Evolutionary conservation across 2,329 filamentous ascomycete species (phyloP).

Genomic region (Phoma sp.): DNA sequence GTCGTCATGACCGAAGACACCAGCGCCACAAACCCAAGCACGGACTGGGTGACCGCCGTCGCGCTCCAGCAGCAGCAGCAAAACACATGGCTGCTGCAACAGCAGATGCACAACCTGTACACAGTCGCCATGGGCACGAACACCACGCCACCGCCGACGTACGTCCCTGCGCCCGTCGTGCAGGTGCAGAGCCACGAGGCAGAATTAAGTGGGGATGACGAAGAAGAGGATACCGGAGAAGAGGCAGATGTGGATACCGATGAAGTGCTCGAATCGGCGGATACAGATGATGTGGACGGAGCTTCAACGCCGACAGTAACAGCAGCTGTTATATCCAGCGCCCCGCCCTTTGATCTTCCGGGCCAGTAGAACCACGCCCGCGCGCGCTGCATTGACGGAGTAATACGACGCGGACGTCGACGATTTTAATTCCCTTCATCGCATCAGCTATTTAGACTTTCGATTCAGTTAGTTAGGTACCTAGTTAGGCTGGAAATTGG

Average conservation of each 20-base stretch:
- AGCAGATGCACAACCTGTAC: slow-evolving; percentile 10
- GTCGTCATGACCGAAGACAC: slow-evolving; percentile 16
- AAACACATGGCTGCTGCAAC: slow-evolving; percentile 5
- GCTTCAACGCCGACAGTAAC: neutral
- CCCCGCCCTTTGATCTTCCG: no score
- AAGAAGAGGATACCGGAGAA: slow-evolving; percentile 26
- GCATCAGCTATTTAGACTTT: no score
- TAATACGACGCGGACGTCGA: no score
- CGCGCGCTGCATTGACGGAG: no score
- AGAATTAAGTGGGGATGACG: neutral
- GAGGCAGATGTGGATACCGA: slow-evolving; percentile 39
- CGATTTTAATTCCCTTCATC: no score
- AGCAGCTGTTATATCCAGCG: no score
- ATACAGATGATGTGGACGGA: slow-evolving; percentile 15
- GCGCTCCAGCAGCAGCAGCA: slow-evolving; percentile 12
- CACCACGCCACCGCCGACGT: neutral
- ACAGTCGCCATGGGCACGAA: neutral
- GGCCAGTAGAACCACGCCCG: neutral
- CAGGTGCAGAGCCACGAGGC: neutral
- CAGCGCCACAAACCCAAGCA: neutral
- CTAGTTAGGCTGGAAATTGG: no score
- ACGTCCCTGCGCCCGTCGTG: neutral
- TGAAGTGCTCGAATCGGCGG: slow-evolving; percentile 31
- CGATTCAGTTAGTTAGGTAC: no score
- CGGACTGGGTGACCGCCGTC: slow-evolving; percentile 11